phyloP scores from a whole-genome alignment of 2,329 filamentous ascomycete species.

The Penicillium italicum region DNA sequence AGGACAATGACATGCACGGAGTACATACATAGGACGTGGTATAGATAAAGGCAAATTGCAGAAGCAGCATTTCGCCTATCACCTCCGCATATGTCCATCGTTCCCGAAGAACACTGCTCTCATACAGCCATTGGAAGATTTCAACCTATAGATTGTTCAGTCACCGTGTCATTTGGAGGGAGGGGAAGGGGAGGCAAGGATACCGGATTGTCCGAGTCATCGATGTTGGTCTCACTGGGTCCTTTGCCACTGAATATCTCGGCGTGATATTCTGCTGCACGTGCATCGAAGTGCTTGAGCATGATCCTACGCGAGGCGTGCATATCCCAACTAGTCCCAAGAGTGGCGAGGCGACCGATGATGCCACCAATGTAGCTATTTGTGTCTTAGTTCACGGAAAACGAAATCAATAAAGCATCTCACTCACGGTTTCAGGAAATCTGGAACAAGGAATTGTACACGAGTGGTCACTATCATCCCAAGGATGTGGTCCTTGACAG shows the following conservation, averaged over 20 bases:
- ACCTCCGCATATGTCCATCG: slow-evolving; percentile 22
- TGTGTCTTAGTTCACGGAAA: neutral
- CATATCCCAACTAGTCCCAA: slow-evolving; percentile 23
- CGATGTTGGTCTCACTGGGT: neutral
- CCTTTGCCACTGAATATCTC: slow-evolving; percentile 5
- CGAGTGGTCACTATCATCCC: slow-evolving; percentile 24
- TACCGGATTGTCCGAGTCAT: slow-evolving; percentile 12
- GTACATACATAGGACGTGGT: slow-evolving; percentile 20
- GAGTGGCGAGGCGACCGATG: slow-evolving; percentile 11
- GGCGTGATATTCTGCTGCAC: slow-evolving; percentile 17
- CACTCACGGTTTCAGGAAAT: slow-evolving; percentile 18
- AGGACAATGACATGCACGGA: neutral
- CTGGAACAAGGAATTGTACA: slow-evolving; percentile 20
- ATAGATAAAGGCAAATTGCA: slow-evolving; percentile 25
- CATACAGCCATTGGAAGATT: slow-evolving; percentile 23
- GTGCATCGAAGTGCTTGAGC: slow-evolving; percentile 20
- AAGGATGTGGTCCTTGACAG: slow-evolving; percentile 22
- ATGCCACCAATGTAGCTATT: slow-evolving; percentile 19
- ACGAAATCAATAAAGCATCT: neutral
- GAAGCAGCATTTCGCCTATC: slow-evolving; percentile 21
- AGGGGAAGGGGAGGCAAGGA: neutral
- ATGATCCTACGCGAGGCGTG: slow-evolving; percentile 19
- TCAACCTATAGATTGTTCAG: slow-evolving; percentile 11
- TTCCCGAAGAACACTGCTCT: slow-evolving; percentile 15
- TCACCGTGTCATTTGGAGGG: neutral